Percentiles rank a stretch among this genome's conserved stretches.
These are phyloP conservation scores for Plasmodium billcollinsi DNA, from an alignment of 169 alveolate species.

Conservation along the genomic window DNA sequence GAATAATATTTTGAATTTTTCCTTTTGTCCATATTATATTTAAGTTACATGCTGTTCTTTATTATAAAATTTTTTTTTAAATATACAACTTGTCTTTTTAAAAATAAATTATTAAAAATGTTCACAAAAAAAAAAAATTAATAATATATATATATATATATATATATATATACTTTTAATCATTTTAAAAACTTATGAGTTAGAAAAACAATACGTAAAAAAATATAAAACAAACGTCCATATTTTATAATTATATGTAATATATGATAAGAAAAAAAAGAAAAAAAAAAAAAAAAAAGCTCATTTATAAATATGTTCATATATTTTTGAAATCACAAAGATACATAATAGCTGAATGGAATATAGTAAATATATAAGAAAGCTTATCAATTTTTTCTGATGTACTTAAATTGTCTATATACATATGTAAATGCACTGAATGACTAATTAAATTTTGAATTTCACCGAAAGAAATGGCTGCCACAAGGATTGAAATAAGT, in stretches of 20 bases:
- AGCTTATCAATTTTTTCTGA: constrained; percentile 75
- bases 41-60: too few species aligned
- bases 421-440: constrained; percentile 75
- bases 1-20: background rate
- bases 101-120: too few species aligned
- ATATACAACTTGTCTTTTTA: too few species aligned
- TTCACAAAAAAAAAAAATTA: too few species aligned
- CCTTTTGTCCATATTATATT: too few species aligned
- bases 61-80: too few species aligned
- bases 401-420: constrained; percentile 63
- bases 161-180: too few species aligned
- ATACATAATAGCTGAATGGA: constrained; percentile 73
- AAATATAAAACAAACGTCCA: background rate
- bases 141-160: too few species aligned
- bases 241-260: background rate
- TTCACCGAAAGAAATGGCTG: constrained; percentile 62
- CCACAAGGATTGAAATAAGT: constrained; percentile 50
- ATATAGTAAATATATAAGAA: constrained; percentile 73
- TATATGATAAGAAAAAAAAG: background rate
- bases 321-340: constrained; percentile 62
- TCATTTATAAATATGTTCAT: constrained; percentile 11
- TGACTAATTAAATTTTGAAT: constrained; percentile 66
- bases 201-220: background rate
- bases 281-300: constrained; percentile 3
- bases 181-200: too few species aligned